Evolutionary conservation across 176 grass and related monocot species (phyloP), one percentile per base, ranked within the genome.

Genomic region (Oryza brachyantha): DNA sequence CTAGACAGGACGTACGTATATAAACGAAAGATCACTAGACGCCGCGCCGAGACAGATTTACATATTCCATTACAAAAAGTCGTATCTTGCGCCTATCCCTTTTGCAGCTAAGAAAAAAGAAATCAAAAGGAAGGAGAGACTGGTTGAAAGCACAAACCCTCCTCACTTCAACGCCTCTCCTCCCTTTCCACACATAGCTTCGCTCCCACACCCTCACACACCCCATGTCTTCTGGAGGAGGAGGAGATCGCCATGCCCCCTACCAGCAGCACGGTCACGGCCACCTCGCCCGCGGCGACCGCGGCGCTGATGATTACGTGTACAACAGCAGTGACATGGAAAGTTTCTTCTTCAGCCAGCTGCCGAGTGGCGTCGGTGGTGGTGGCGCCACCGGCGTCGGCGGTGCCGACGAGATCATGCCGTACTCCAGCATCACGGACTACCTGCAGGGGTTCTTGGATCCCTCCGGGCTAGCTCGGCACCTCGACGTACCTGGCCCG

Each of bases 221-320:
- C 61, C 55, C 72, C 82, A 89, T 89, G 87, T 89, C 87, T 84
- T 89, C 82, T 64, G 82, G 82, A 84, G 76, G 76, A 68, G 57
- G 76, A 68, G 86, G 80, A 59, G 81, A 84, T 75, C 79, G 27
- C n/a, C 67, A 62, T 72, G 79, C 54, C 27, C 37, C 60, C 55
- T 72, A 81, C 79, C 67, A 81, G 54, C 79, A 72, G 37, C 79
- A 72, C 29, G 79, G 52, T 3, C 58, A 76, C 74, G 73, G 54
- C 27, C 55, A 72, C 21, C 54, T 72, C 54, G 55, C 17, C 24
- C 64, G 71, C 13, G 42, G 26, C 8, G 68, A 74, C 12, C 68
- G 68, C 24, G 32, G 75, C 31, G 34, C 39, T 8, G 86, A 84
- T 8, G 86, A 84, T 10, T 85, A 81, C 64, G 76, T 57, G 71